A percentile compares a stretch with the other conserved stretches of the same genome.
phyloP scores from a whole-genome alignment of 768 basidiomycete genomes.

The Lepiota subincarnata region DNA sequence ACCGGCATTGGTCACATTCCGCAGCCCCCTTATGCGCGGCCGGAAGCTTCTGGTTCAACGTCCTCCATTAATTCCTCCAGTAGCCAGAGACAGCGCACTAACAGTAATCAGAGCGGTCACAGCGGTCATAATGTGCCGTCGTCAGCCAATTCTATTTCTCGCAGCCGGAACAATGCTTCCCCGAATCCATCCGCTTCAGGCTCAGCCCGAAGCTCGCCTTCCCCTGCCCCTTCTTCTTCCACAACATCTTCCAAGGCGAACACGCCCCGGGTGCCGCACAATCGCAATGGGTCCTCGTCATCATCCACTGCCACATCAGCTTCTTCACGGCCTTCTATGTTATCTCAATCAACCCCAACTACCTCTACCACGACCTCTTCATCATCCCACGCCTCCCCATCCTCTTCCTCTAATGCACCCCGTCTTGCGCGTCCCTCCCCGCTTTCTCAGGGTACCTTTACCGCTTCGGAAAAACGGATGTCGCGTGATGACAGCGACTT shows the following conservation, averaged over 20 bases:
- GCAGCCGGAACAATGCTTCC: conserved; percentile 31
- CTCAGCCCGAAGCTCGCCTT: conserved; percentile 26
- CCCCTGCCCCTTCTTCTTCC: conserved; percentile 23
- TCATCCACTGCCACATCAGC: conserved; percentile 42
- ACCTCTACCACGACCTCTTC: conserved; percentile 32
- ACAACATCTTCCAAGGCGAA: conserved; percentile 17
- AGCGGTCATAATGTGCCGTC: conserved; percentile 35
- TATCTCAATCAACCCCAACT: conserved; percentile 22
- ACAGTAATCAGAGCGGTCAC: conserved; percentile 63
- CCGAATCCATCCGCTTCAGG: conserved; percentile 22
- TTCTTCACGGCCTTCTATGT: conserved; percentile 22
- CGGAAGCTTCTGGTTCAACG: conserved; percentile 75
- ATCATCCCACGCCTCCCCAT: conserved; percentile 27
- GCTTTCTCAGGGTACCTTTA: conserved; percentile 60
- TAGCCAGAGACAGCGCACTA: conserved; percentile 62
- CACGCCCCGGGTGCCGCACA: conserved; percentile 37
- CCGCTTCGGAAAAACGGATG: conserved; percentile 69
- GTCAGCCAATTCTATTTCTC: conserved; percentile 30
- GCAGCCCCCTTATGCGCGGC: conserved; percentile 75
- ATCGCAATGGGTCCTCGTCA: conserved; percentile 41
- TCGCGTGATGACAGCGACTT: conserved; percentile 75
- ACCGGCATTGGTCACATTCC: conserved; percentile 36
- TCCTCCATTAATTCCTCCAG: conserved; percentile 71
- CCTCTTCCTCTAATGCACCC: conserved; percentile 29
- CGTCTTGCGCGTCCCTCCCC: conserved; percentile 59